Evolutionary conservation across 257 asterid genomes (phyloP).

Genomic region (Primulina tabacum): DNA sequence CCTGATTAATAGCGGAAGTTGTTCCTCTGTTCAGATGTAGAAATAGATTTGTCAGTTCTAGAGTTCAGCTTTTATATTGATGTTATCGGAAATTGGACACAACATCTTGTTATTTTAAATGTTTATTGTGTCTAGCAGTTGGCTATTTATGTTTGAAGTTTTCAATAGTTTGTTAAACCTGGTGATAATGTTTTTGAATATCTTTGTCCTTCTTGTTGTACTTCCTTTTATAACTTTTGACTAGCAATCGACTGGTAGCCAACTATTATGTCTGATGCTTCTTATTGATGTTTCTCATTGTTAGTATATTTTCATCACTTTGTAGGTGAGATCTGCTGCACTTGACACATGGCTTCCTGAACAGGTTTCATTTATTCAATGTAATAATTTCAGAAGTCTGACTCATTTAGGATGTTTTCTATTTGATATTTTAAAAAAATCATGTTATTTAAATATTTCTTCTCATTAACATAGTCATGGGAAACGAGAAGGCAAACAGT

Average conservation of each 20-base stretch:
- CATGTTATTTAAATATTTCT: constrained; percentile 5
- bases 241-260: background rate
- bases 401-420: constrained; percentile 5
- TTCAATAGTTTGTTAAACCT: background rate
- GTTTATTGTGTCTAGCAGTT: background rate
- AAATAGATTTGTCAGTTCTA: background rate
- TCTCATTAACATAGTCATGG: constrained; percentile 68
- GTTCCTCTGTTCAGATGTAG: background rate
- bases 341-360: constrained; percentile 99
- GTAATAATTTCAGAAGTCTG: constrained; percentile 47
- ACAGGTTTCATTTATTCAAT: constrained; percentile 93
- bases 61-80: background rate
- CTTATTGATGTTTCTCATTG: constrained; percentile 1
- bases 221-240: background rate
- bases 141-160: background rate
- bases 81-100: background rate
- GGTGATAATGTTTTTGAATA: background rate
- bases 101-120: background rate
- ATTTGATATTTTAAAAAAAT: constrained; percentile 5
- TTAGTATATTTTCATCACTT: constrained; percentile 23
- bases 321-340: constrained; percentile 97
- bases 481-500: constrained; percentile 92
- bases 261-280: background rate
- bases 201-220: constrained; percentile 1
- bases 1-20: background rate